Evolutionary conservation across 306 rosid genomes (phyloP).

Genomic region (Quercus alba): DNA sequence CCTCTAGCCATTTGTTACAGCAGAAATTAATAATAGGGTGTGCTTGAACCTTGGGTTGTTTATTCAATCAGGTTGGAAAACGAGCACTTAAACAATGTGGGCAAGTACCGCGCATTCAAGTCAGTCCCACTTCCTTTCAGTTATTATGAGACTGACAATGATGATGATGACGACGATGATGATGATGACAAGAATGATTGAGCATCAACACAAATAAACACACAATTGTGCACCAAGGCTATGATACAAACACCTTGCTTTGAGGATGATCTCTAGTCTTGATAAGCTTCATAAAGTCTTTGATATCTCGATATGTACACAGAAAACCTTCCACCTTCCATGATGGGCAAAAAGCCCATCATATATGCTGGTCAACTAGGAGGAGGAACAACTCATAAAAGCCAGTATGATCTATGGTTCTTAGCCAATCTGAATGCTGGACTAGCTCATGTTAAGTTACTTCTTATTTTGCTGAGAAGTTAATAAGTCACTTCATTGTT

Average conservation of each 20-base stretch:
- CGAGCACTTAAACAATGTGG: slow-evolving; percentile 72
- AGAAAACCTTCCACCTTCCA: background rate
- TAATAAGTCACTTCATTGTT: background rate
- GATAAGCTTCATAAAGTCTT: background rate
- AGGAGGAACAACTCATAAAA: background rate
- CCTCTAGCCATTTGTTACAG: too few relatives aligned
- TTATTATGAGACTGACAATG: slow-evolving; percentile 16
- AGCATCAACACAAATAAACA: background rate
- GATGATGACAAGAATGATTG: slow-evolving; percentile 37
- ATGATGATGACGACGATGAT: slow-evolving; percentile 14
- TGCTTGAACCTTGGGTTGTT: background rate
- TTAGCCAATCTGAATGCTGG: background rate
- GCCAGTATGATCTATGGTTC: background rate
- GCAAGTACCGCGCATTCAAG: slow-evolving; percentile 61
- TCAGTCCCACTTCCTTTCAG: slow-evolving; percentile 68
- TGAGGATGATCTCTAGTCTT: background rate
- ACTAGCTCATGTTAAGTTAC: background rate
- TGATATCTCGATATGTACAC: background rate
- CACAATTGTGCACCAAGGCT: background rate
- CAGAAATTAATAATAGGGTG: background rate
- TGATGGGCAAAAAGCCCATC: background rate
- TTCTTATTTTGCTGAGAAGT: too few relatives aligned
- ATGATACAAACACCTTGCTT: background rate
- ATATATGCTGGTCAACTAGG: background rate
- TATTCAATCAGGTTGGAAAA: slow-evolving; percentile 57